phyloP scores from a whole-genome alignment of 345 rosid genomes.

The Raphanus sativus region DNA sequence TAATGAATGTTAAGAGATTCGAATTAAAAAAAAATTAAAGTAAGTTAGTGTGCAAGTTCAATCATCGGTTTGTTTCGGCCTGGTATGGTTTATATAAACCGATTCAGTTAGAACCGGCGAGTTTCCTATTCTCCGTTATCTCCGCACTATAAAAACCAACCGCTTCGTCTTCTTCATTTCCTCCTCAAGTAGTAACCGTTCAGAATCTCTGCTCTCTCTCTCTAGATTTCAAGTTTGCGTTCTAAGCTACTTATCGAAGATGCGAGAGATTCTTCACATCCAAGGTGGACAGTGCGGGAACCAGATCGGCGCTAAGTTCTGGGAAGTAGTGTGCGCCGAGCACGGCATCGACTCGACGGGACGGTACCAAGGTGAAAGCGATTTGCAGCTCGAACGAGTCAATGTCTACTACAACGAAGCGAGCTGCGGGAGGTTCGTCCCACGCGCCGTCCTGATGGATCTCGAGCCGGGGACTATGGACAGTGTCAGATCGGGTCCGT shows the following conservation, averaged over 20 bases:
- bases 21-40: background rate
- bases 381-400: conserved; percentile 70
- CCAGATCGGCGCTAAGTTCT: conserved; percentile 68
- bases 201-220: background rate
- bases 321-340: conserved; percentile 49
- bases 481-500: conserved; percentile 71
- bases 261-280: conserved; percentile 79
- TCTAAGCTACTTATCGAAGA: conserved; percentile 29
- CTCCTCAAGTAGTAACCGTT: conserved; percentile 12
- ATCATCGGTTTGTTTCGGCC: conserved; percentile 1
- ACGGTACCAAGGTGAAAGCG: conserved; percentile 57
- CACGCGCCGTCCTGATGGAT: conserved; percentile 75
- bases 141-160: conserved; percentile 27
- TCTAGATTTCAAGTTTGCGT: background rate
- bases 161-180: conserved; percentile 31
- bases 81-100: conserved; percentile 9
- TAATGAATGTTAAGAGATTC: background rate
- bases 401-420: conserved; percentile 81
- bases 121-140: conserved; percentile 33
- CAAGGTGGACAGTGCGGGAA: conserved; percentile 82
- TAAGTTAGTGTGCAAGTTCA: background rate
- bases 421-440: conserved; percentile 69
- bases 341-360: conserved; percentile 76
- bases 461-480: conserved; percentile 86
- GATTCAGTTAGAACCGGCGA: conserved; percentile 23